phyloP scores from a whole-genome alignment of 1,284 basidiomycete species.

The Entoloma clypeatum region DNA sequence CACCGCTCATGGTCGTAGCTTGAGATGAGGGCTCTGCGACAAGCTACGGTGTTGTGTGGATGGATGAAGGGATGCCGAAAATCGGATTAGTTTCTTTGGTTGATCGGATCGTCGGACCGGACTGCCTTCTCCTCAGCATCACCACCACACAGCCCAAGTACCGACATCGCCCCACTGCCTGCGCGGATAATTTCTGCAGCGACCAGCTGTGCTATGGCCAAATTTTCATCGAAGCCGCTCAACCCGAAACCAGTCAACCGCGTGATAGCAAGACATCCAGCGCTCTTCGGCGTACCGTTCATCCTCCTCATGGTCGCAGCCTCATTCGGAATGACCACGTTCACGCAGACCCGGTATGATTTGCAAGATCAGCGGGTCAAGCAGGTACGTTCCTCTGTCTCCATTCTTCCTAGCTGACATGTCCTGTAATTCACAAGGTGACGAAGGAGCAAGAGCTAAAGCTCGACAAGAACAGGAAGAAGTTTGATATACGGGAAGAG shows the following conservation, averaged over 20 bases:
- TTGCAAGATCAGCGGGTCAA: constrained; percentile 78
- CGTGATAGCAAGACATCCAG: constrained; percentile 54
- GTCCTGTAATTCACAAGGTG: no score
- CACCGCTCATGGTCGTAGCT: constrained; percentile 26
- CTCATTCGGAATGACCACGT: constrained; percentile 79
- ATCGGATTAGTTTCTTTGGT: no score
- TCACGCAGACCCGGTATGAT: constrained; percentile 93
- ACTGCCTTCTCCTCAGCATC: background rate
- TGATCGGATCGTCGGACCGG: constrained; percentile 2
- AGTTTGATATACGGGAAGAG: constrained; percentile 91
- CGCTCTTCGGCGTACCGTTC: constrained; percentile 86
- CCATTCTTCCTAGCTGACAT: constrained; percentile 1
- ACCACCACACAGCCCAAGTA: constrained; percentile 2
- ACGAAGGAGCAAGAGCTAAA: constrained; percentile 82
- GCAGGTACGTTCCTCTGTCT: constrained; percentile 42
- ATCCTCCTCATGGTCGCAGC: constrained; percentile 81
- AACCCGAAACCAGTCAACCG: constrained; percentile 43
- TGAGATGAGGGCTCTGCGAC: constrained; percentile 2
- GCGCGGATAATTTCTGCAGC: no score
- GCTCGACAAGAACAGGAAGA: constrained; percentile 76
- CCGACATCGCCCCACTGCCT: no score
- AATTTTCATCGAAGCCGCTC: constrained; percentile 56
- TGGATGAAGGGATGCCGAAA: no score
- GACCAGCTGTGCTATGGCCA: constrained; percentile 40
- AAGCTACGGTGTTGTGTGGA: no score